A percentile compares a stretch with the other conserved stretches of the same genome.
These are phyloP conservation scores for Trifolium dubium DNA, from an alignment of 306 rosid genomes.

Conservation along the genomic window DNA sequence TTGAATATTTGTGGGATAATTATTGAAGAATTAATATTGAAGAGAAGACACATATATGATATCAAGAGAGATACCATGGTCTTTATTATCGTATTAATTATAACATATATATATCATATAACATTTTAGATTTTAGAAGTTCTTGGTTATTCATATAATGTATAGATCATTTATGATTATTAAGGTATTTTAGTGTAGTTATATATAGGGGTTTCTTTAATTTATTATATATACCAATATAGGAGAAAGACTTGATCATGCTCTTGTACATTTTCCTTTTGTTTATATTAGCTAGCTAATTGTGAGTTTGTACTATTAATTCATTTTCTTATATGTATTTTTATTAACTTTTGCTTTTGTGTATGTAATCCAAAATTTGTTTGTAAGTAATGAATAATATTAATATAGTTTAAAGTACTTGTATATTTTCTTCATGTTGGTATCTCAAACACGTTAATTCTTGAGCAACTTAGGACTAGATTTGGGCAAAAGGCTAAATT, in stretches of 20 bases:
- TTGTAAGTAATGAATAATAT: neutral
- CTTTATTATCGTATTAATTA: conserved; percentile 1
- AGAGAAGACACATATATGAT: neutral
- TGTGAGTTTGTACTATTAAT: conserved; percentile 32
- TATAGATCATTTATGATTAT: conserved; percentile 41
- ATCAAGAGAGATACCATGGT: conserved; percentile 4
- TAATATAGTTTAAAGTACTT: neutral
- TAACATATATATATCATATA: neutral
- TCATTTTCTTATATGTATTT: neutral
- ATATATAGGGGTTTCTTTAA: conserved; percentile 17
- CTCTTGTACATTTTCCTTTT: conserved; percentile 43
- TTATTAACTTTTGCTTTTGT: neutral
- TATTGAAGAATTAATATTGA: conserved; percentile 39
- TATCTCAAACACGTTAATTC: conserved; percentile 26
- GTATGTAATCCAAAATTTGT: neutral
- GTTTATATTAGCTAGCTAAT: neutral
- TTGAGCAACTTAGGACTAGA: too few species aligned
- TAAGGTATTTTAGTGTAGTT: conserved; percentile 31
- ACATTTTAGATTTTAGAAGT: conserved; percentile 13
- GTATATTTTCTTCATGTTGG: conserved; percentile 5
- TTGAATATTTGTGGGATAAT: conserved; percentile 62
- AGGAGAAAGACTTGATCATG: conserved; percentile 35
- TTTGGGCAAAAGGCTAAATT: too few species aligned
- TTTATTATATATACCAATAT: neutral
- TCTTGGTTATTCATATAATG: conserved; percentile 41